These are phyloP conservation scores for Phoma sp. DNA, from an alignment of 2,329 filamentous ascomycete species.

Conservation along the genomic window DNA sequence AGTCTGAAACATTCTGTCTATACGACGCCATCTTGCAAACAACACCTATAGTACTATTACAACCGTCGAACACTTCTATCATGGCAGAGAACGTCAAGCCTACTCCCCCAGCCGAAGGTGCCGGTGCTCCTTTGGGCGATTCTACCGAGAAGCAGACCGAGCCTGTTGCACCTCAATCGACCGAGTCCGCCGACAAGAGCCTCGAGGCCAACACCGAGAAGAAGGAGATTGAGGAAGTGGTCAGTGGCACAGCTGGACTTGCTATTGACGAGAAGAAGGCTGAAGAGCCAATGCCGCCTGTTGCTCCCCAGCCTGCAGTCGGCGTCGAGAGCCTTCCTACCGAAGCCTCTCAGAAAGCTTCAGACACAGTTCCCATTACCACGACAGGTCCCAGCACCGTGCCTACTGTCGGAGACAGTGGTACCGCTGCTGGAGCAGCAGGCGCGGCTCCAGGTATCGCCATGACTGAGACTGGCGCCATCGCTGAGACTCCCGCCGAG, in stretches of 20 bases:
- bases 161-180: slow-evolving; percentile 9
- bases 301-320: slow-evolving; percentile 13
- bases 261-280: slow-evolving; percentile 23
- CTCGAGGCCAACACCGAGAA: slow-evolving; percentile 19
- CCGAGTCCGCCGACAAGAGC: slow-evolving; percentile 22
- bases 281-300: slow-evolving; percentile 20
- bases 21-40: not conserved
- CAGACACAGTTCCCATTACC: slow-evolving; percentile 22
- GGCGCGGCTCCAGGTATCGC: slow-evolving; percentile 16
- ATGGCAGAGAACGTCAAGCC: slow-evolving; percentile 16
- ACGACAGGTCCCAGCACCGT: slow-evolving; percentile 12
- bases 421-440: slow-evolving; percentile 7
- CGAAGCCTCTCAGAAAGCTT: slow-evolving; percentile 10
- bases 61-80: not conserved
- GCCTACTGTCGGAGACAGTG: slow-evolving; percentile 4
- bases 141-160: slow-evolving; percentile 26
- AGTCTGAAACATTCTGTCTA: slow-evolving; percentile 1
- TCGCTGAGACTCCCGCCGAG: slow-evolving; percentile 3
- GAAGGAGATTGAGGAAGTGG: slow-evolving; percentile 24
- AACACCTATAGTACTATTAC: not conserved
- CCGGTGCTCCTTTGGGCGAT: slow-evolving; percentile 11
- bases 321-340: slow-evolving; percentile 11
- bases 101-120: slow-evolving; percentile 20
- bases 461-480: slow-evolving; percentile 7
- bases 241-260: slow-evolving; percentile 24